A percentile compares a stretch with the other conserved stretches of the same genome.
These are phyloP conservation scores for Blastomyces emzantsi DNA, from an alignment of 2,329 filamentous ascomycete genomes.

Conservation along the genomic window DNA sequence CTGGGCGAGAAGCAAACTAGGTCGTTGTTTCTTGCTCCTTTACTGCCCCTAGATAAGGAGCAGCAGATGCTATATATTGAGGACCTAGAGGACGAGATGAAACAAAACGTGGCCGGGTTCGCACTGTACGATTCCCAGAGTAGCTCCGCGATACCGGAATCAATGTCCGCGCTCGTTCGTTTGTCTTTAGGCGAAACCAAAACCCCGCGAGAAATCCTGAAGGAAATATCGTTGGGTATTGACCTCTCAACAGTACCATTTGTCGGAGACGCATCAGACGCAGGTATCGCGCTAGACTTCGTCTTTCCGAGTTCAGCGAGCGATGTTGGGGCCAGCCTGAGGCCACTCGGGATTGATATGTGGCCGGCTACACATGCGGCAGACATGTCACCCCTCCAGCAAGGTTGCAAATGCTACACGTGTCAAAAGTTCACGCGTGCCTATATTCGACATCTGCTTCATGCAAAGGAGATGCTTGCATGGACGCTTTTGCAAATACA, in stretches of 20 bases:
- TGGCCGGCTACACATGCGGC: slow-evolving; percentile 56
- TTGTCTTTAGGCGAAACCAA: slow-evolving; percentile 62
- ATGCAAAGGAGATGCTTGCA: slow-evolving; percentile 90
- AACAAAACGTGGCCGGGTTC: slow-evolving; percentile 54
- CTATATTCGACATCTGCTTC: slow-evolving; percentile 77
- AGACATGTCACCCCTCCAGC: slow-evolving; percentile 53
- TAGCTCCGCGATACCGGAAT: slow-evolving; percentile 55
- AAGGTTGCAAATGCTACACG: slow-evolving; percentile 67
- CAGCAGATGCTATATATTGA: slow-evolving; percentile 74
- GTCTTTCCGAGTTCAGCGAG: slow-evolving; percentile 49
- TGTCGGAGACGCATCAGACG: slow-evolving; percentile 63
- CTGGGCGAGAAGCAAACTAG: slow-evolving; percentile 24
- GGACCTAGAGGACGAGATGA: slow-evolving; percentile 56
- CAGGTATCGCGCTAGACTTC: slow-evolving; percentile 76
- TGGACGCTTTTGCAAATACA: slow-evolving; percentile 92
- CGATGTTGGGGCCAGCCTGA: slow-evolving; percentile 17
- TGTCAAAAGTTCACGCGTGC: slow-evolving; percentile 78
- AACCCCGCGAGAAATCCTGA: slow-evolving; percentile 67
- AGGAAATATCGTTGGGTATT: slow-evolving; percentile 64
- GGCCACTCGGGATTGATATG: slow-evolving; percentile 65
- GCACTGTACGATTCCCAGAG: slow-evolving; percentile 69
- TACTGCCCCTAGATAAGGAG: slow-evolving; percentile 65
- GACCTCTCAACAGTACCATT: slow-evolving; percentile 76
- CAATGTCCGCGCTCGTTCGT: slow-evolving; percentile 57
- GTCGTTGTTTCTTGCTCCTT: slow-evolving; percentile 53